A percentile compares a stretch with the other conserved stretches of the same genome.
Conservation (phyloP, 768 basidiomycete species). For the Serendipita indica region DNA sequence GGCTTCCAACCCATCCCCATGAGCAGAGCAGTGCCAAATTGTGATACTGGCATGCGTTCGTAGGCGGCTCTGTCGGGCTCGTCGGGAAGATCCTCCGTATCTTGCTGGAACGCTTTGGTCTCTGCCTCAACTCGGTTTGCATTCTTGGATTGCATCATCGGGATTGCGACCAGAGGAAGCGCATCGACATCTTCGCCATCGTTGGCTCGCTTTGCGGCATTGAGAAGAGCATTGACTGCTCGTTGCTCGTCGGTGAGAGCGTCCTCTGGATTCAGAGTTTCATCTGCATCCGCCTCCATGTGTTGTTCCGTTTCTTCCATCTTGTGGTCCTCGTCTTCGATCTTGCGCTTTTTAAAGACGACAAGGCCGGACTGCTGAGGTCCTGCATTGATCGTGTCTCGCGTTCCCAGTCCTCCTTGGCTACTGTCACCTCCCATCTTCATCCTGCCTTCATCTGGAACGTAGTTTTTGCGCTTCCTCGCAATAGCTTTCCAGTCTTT, state of each 20-base stretch:
- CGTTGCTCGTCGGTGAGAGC: conserved; percentile 35
- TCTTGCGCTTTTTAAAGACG: conserved; percentile 23
- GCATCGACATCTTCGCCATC: conserved; percentile 23
- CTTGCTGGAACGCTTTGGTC: conserved; percentile 69
- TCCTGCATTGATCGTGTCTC: conserved; percentile 63
- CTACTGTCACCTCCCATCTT: conserved; percentile 52
- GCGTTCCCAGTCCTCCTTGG: conserved; percentile 61
- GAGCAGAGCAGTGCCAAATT: conserved; percentile 84
- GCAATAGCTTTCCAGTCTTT: conserved; percentile 81
- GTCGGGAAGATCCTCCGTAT: conserved; percentile 67
- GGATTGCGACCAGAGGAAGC: conserved; percentile 46
- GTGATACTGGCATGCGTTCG: conserved; percentile 74
- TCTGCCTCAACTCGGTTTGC: conserved; percentile 42
- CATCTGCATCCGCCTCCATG: conserved; percentile 18
- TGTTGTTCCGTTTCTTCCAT: conserved; percentile 22
- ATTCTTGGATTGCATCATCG: conserved; percentile 21
- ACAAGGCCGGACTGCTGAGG: conserved; percentile 58
- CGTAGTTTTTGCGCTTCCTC: conserved; percentile 47
- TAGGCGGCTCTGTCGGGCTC: conserved; percentile 72
- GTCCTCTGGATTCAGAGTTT: conserved; percentile 20
- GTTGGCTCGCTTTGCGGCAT: conserved; percentile 18
- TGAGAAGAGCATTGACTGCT: conserved; percentile 26
- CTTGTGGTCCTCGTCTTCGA: conserved; percentile 21
- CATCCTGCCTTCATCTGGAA: conserved; percentile 47
- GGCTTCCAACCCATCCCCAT: conserved; percentile 97